Base-by-base conservation (phyloP, 192 early-diverging fungal genomes). In the Entomortierella beljakovae region DNA sequence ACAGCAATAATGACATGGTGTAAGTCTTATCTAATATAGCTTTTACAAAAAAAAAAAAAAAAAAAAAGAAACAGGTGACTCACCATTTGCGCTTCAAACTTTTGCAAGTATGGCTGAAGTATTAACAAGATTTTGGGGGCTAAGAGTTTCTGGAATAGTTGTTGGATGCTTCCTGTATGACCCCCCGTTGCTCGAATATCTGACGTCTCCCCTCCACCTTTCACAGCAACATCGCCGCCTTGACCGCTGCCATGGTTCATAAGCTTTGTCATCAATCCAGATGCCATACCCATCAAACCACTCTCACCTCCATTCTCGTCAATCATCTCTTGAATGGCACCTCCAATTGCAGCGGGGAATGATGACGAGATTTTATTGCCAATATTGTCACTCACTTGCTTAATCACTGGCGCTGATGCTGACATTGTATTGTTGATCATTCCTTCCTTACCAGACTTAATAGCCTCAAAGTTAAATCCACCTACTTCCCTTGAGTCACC, bases 51-150 rank as follows among this genome's bases (percentile, higher is more conserved):
- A 22, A 57, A 33, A 57, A 13, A 33, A 25, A 22, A 31, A 13
- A 8, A 22, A 13, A 58, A 37, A 38, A 16, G 3, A 29, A 23
- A 33, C 20, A 38, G 6, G 8, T 4, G 3, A 26, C 50, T 74
- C 57, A 63, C 73, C 73, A 76, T 76, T 23, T 76, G 55, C 6
- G 65, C 53, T 60, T 76, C 73, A 57, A 76, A 76, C 50, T 67
- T 61, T 55, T 61, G 59, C 53, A 76, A 29, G 57, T 40, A 68
- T 25, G 73, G 73, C 42, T 63, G 60, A 35, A 76, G 34, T 20
- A 76, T 26, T 6, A 35, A 33, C 31, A 62, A 37, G 10, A 76
- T 76, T 46, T 76, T 76, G 49, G 73, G 65, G 0, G 57, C 58
- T 52, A 76, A 53, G 25, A 76, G 33, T 32, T 50, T 76, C 31